Evolutionary conservation across 176 grass and related monocot genomes (phyloP).

Genomic region (Aechmea fasciata): DNA sequence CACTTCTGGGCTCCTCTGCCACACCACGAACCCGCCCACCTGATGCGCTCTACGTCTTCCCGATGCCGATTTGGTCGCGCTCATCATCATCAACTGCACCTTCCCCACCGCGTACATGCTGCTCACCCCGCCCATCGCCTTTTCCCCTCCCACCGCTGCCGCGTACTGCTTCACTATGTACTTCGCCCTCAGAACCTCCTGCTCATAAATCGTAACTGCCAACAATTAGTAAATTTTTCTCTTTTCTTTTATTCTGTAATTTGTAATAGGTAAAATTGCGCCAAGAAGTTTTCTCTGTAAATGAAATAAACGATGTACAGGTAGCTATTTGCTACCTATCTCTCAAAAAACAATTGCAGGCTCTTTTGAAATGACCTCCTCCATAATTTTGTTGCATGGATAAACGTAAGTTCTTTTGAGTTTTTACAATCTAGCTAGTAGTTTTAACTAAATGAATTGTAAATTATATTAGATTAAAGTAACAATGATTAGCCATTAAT

Average conservation of each 20-base stretch:
- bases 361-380: no score
- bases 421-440: no score
- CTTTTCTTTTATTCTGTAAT: neutral
- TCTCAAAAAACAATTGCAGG: no score
- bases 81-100: constrained; percentile 3
- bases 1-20: constrained; percentile 3
- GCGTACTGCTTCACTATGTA: constrained; percentile 26
- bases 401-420: no score
- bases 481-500: no score
- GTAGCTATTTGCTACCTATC: no score
- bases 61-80: neutral
- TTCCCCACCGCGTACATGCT: constrained; percentile 26
- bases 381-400: no score
- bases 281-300: no score
- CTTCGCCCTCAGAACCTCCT: constrained; percentile 9
- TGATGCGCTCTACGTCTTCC: neutral
- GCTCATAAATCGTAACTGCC: no score
- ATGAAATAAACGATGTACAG: no score
- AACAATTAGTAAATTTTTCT: neutral
- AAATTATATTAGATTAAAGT: no score
- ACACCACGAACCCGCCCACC: constrained; percentile 19
- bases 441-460: no score
- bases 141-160: constrained; percentile 9
- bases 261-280: neutral
- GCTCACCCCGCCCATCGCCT: neutral